Evolutionary conservation across 257 asterid species (phyloP).

Genomic region (Penstemon barbatus): DNA sequence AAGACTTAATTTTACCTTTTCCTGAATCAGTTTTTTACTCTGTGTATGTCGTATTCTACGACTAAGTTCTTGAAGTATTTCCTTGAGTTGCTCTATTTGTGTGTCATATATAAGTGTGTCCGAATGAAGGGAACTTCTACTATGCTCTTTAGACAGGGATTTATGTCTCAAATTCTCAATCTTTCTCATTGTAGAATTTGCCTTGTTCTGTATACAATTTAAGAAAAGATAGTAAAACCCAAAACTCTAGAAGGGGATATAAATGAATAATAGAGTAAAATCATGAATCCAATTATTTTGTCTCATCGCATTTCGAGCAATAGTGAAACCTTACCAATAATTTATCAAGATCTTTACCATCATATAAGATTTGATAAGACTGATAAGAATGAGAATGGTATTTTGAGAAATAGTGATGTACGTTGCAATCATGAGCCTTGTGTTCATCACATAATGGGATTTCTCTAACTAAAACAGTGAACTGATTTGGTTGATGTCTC

Average conservation of each 20-base stretch:
- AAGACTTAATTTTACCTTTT: slow-evolving; percentile 51
- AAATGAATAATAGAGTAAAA: background rate
- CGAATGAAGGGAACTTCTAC: slow-evolving; percentile 25
- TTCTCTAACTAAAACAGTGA: slow-evolving; percentile 92
- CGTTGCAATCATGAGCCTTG: slow-evolving; percentile 70
- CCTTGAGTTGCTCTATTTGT: slow-evolving; percentile 56
- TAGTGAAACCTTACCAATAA: slow-evolving; percentile 50
- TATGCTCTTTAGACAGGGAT: slow-evolving; percentile 30
- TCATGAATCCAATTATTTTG: background rate
- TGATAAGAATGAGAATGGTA: slow-evolving; percentile 71
- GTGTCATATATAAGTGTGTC: slow-evolving; percentile 36
- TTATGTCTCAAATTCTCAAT: slow-evolving; percentile 52
- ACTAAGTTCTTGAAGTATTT: slow-evolving; percentile 50
- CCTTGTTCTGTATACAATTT: slow-evolving; percentile 48
- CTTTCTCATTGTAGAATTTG: slow-evolving; percentile 51
- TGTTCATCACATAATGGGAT: slow-evolving; percentile 85
- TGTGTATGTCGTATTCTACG: slow-evolving; percentile 48
- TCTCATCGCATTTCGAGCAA: background rate
- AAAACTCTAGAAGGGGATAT: background rate
- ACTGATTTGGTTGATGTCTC: slow-evolving; percentile 87
- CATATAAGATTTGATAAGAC: slow-evolving; percentile 77
- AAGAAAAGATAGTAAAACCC: slow-evolving; percentile 1
- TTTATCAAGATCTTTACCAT: slow-evolving; percentile 65
- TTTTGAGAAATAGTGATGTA: slow-evolving; percentile 77
- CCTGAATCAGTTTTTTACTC: slow-evolving; percentile 51